phyloP scores from a whole-genome alignment of 345 rosid species.

The Brassica juncea region DNA sequence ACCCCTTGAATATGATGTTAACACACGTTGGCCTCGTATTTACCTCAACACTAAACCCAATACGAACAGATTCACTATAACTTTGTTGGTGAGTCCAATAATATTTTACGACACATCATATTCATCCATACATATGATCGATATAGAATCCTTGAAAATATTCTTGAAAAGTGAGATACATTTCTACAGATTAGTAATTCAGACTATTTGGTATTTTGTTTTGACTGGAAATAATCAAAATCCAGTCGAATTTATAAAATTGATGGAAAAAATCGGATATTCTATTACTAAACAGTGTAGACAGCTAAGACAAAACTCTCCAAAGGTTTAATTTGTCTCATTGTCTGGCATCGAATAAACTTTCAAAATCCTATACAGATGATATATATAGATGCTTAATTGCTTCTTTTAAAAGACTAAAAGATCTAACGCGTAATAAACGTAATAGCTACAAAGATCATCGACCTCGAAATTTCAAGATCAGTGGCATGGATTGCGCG shows the following conservation, averaged over 20 bases:
- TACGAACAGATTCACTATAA: not conserved
- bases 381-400: not conserved
- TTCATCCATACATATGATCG: not conserved
- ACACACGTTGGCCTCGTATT: not conserved
- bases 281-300: not conserved
- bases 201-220: not conserved
- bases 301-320: not conserved
- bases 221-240: not conserved
- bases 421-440: not conserved
- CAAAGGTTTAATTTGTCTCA: not conserved
- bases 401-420: not conserved
- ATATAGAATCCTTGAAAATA: not conserved
- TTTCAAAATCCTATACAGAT: not conserved
- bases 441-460: not conserved
- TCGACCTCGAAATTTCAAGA: not conserved
- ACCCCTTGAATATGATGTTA: not conserved
- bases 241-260: not conserved
- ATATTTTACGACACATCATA: not conserved
- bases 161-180: not conserved
- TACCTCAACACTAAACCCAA: not conserved
- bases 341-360: not conserved
- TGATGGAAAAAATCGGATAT: not conserved
- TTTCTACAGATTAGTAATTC: not conserved
- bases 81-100: not conserved
- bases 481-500: constrained; percentile 35